phyloP scores from a whole-genome alignment of 2,329 filamentous ascomycete genomes.

The Hypoxylon rubiginosum region DNA sequence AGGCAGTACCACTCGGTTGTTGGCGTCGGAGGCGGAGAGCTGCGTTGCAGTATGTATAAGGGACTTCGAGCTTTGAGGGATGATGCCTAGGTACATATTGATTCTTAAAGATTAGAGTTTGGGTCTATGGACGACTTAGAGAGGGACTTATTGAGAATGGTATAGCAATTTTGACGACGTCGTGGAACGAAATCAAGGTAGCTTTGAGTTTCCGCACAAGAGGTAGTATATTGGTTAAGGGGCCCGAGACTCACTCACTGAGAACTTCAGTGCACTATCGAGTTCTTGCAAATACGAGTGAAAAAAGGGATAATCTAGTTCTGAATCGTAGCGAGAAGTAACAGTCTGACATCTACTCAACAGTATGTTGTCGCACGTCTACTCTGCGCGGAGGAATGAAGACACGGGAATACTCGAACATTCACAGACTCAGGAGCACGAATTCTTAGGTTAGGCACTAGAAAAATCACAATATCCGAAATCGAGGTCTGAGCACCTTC shows the following conservation, averaged over 20 bases:
- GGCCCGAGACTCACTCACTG: background rate
- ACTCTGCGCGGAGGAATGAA: background rate
- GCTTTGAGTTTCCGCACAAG: background rate
- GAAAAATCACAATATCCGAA: constrained; percentile 14
- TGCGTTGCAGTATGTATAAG: background rate
- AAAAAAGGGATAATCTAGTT: background rate
- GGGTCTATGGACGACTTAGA: background rate
- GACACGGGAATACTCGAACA: background rate
- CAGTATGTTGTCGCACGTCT: background rate
- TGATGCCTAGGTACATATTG: background rate
- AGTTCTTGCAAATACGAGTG: background rate
- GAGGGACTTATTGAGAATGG: background rate
- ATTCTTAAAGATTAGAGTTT: background rate
- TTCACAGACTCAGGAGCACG: background rate
- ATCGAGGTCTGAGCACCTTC: constrained; percentile 33
- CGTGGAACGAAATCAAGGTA: background rate
- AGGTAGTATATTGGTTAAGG: background rate
- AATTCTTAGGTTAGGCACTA: background rate
- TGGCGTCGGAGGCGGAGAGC: background rate
- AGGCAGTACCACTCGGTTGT: background rate
- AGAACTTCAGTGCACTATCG: background rate
- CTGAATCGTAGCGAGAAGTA: background rate
- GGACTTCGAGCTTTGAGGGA: background rate
- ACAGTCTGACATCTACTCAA: background rate
- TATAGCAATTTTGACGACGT: background rate